Evolutionary conservation across 2,329 filamentous ascomycete species (phyloP).

Genomic region (Penicillium sp.): DNA sequence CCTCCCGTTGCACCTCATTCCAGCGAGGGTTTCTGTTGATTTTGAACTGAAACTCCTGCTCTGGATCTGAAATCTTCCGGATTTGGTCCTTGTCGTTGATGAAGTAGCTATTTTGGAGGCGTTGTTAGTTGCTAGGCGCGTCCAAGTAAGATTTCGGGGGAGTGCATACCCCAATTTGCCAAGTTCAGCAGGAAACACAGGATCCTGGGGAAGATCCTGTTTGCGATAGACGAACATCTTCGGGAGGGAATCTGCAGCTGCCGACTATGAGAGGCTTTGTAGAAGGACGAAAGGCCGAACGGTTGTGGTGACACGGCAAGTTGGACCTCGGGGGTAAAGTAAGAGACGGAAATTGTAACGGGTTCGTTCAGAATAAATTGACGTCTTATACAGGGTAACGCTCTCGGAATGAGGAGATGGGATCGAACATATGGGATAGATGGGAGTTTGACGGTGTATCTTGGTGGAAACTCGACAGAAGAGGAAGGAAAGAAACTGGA

Average conservation of each 20-base stretch:
- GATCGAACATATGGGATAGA: neutral
- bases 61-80: conserved; percentile 69
- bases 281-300: neutral
- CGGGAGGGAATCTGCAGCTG: neutral
- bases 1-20: conserved; percentile 75
- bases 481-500: neutral
- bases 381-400: neutral
- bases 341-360: neutral
- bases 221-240: conserved; percentile 77
- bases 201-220: conserved; percentile 72
- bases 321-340: neutral
- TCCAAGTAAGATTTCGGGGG: neutral
- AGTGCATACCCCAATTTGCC: conserved; percentile 68
- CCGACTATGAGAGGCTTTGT: neutral
- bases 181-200: conserved; percentile 68
- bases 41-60: conserved; percentile 75
- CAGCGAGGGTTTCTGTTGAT: conserved; percentile 74
- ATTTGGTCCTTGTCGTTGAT: conserved; percentile 77
- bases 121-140: neutral
- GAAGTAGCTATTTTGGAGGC: conserved; percentile 66
- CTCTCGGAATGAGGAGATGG: neutral
- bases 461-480: neutral
- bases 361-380: neutral
- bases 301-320: neutral
- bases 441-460: neutral